These are phyloP conservation scores for Aspergillus ibericus DNA, from an alignment of 2,329 filamentous ascomycete species.

Conservation along the genomic window DNA sequence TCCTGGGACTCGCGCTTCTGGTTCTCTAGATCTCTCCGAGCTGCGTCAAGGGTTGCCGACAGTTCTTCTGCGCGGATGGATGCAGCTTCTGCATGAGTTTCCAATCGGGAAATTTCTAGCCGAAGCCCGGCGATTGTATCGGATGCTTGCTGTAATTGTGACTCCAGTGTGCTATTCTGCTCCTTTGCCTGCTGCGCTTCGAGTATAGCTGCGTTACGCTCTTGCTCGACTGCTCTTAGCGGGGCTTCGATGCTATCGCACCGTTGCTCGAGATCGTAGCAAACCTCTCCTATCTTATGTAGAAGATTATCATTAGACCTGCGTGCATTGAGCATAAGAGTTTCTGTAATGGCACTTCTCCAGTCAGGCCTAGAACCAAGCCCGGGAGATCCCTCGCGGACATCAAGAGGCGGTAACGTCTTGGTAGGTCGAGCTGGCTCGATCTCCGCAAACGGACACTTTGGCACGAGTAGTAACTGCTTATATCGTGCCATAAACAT, in stretches of 20 bases:
- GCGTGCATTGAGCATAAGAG: constrained; percentile 45
- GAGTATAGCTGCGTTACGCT: constrained; percentile 34
- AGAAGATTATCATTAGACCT: constrained; percentile 50
- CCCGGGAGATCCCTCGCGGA: constrained; percentile 15
- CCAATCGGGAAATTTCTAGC: constrained; percentile 40
- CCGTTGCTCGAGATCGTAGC: constrained; percentile 56
- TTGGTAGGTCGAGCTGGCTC: constrained; percentile 13
- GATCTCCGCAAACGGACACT: constrained; percentile 20
- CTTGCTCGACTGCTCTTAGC: constrained; percentile 43
- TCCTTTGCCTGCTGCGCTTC: constrained; percentile 38
- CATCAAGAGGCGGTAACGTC: constrained; percentile 11
- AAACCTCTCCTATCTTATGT: constrained; percentile 53
- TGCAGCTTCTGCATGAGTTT: constrained; percentile 38
- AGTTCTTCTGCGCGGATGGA: constrained; percentile 42
- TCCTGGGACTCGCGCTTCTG: constrained; percentile 36
- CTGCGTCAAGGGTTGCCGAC: constrained; percentile 29
- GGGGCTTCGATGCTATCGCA: constrained; percentile 58
- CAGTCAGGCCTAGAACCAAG: constrained; percentile 46
- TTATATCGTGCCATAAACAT: constrained; percentile 20
- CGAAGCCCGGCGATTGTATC: constrained; percentile 41
- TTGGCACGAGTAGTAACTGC: neutral
- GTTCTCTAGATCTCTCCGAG: constrained; percentile 40
- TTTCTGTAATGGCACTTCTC: constrained; percentile 47
- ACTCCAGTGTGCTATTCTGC: constrained; percentile 40
- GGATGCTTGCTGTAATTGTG: constrained; percentile 36